Evolutionary conservation across 2,329 filamentous ascomycete genomes (phyloP), one percentile per base, ranked within the genome.

Genomic region (Aspergillus uvarum): DNA sequence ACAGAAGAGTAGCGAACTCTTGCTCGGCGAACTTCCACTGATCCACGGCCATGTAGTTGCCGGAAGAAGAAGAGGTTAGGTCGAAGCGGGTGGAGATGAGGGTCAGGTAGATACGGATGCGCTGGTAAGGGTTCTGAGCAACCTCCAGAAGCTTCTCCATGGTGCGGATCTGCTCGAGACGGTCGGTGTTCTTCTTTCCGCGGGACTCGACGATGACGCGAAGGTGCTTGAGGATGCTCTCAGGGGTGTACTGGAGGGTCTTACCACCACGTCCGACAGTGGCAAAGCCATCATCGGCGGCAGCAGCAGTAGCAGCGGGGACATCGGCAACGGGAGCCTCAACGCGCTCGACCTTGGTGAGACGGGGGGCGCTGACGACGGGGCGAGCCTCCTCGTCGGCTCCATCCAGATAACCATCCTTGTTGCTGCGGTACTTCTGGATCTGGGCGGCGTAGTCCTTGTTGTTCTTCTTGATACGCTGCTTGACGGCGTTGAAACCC

Each of bases 111-210:
- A 98, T 91, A 66, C 95, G 90, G 71, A 99, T 92, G 76, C 88
- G 88, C 80, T 98, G 95, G 81, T 99, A 99, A 54, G 96, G 92
- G 56, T 89, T 95, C 71, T 85, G 86, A 65, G 95, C 87, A 66
- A 99, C 93, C 75, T 96, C 92, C 72, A 89, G 82, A 56, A 99
- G 86, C 82, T 93, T 96, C 85, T 98, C 95, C 92, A 99, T 96
- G 55, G 94, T 89, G 78, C 89, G 89, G 79, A 99, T 98, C 80
- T 99, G 95, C 80, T 99, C 95, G 51, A 86, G 75, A 52, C 92
- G 89, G 77, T 99, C 95, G 66, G 95, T 97, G 83, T 98, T 98
- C 87, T 99, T 99, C 84, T 96, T 96, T 76, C 95, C 95, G 82
- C 95, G 87, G 60, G 94, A 93, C 82, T 99, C 95, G 74, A 98